A percentile compares a stretch with the other conserved stretches of the same genome.
Conservation (phyloP, 2,329 filamentous ascomycete species). For the Celoporthe dispersa region DNA sequence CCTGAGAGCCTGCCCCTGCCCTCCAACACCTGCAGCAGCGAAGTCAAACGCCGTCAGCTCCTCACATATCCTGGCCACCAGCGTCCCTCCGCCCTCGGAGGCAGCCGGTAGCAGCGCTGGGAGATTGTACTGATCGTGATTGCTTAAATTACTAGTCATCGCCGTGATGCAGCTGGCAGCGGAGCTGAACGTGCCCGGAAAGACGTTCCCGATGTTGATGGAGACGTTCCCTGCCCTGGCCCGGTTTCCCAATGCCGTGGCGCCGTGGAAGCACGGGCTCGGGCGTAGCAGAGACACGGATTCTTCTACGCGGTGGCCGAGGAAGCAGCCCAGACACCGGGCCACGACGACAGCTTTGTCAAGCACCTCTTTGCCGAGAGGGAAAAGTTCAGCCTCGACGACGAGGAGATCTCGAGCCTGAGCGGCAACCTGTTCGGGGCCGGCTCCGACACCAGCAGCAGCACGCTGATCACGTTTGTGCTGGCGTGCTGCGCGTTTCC, state of each 20-base stretch:
- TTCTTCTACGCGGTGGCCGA: slow-evolving; percentile 58
- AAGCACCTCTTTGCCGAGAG: slow-evolving; percentile 53
- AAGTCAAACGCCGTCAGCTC: too few species aligned
- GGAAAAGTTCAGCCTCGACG: slow-evolving; percentile 49
- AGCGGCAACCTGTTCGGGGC: slow-evolving; percentile 54
- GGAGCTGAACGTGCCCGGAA: slow-evolving; percentile 57
- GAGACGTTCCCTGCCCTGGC: slow-evolving; percentile 58
- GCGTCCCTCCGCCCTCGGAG: too few species aligned
- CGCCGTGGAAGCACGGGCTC: slow-evolving; percentile 55
- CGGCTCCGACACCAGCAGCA: slow-evolving; percentile 53
- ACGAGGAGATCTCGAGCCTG: slow-evolving; percentile 50
- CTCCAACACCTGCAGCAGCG: too few species aligned
- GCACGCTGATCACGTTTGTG: slow-evolving; percentile 51
- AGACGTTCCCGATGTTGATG: slow-evolving; percentile 60
- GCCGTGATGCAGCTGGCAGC: slow-evolving; percentile 61
- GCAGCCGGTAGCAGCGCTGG: too few species aligned
- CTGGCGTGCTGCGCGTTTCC: slow-evolving; percentile 56
- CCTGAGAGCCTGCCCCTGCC: too few species aligned
- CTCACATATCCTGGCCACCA: too few species aligned
- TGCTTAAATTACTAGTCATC: slow-evolving; percentile 46
- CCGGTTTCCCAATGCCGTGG: slow-evolving; percentile 52
- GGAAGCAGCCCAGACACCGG: slow-evolving; percentile 49
- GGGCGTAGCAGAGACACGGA: slow-evolving; percentile 51
- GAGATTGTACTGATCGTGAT: too few species aligned
- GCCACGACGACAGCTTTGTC: slow-evolving; percentile 46